Evolutionary conservation across 306 rosid species (phyloP).

Genomic region (Mimosa pudica): DNA sequence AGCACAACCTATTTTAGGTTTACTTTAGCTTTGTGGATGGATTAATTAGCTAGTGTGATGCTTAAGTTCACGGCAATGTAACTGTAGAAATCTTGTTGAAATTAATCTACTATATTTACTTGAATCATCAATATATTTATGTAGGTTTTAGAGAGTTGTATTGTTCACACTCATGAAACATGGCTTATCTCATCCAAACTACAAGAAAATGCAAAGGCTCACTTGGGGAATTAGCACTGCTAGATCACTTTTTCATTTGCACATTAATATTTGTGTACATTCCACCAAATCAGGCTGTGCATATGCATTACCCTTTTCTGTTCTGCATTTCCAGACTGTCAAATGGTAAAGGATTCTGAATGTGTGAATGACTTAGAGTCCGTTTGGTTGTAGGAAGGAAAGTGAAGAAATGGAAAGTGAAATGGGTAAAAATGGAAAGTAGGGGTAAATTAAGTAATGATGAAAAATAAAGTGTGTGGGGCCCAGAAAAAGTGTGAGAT

Average conservation of each 20-base stretch:
- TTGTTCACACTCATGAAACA: too few relatives aligned
- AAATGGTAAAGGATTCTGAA: background rate
- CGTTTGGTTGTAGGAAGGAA: too few relatives aligned
- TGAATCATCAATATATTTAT: background rate
- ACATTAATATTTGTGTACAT: too few relatives aligned
- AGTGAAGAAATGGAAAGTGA: too few relatives aligned
- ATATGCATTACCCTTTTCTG: too few relatives aligned
- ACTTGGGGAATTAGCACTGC: background rate
- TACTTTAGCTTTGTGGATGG: constrained; percentile 2
- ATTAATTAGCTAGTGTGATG: background rate
- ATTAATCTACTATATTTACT: background rate
- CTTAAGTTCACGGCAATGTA: background rate
- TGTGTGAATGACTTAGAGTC: background rate
- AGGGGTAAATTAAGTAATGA: too few relatives aligned
- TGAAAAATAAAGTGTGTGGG: too few relatives aligned
- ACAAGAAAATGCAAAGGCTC: background rate
- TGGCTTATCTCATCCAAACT: background rate
- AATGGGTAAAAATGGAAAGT: too few relatives aligned
- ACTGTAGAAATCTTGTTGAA: background rate
- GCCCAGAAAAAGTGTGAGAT: too few relatives aligned
- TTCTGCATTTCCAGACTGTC: too few relatives aligned
- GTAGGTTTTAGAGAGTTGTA: background rate
- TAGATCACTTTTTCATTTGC: background rate
- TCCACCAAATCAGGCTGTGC: too few relatives aligned
- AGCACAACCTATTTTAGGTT: background rate